A percentile compares a stretch with the other conserved stretches of the same genome.
Conservation (phyloP, 2,329 filamentous ascomycete species). For the Fusarium sterilihyphosum region DNA sequence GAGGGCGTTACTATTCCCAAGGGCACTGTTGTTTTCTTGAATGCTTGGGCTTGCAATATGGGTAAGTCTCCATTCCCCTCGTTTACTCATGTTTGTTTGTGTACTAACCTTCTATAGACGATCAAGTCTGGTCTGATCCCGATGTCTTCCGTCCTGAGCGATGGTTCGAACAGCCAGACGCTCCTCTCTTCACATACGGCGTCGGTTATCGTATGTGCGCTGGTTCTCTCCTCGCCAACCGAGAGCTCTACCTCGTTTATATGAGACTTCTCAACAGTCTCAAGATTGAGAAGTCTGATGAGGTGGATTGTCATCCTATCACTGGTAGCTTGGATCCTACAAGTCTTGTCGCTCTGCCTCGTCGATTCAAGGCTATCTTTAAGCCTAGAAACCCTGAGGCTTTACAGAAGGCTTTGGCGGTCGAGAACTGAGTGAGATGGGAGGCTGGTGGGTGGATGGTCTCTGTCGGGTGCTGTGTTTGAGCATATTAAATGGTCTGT, state of each 20-base stretch:
- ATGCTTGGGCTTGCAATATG: slow-evolving; percentile 76
- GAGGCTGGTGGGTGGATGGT: too few species aligned
- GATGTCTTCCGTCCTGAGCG: slow-evolving; percentile 66
- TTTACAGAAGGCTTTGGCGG: slow-evolving; percentile 25
- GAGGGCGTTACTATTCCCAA: slow-evolving; percentile 67
- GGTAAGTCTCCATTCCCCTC: slow-evolving; percentile 52
- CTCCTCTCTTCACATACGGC: slow-evolving; percentile 72
- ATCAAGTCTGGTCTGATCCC: slow-evolving; percentile 55
- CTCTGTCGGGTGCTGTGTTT: too few species aligned
- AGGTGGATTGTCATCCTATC: slow-evolving; percentile 68
- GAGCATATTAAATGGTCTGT: accelerated
- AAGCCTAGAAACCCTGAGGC: slow-evolving; percentile 56
- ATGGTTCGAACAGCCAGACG: slow-evolving; percentile 67
- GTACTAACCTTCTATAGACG: slow-evolving; percentile 7
- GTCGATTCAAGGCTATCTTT: slow-evolving; percentile 66
- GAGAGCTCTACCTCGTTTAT: slow-evolving; percentile 72
- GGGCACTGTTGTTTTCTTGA: slow-evolving; percentile 72
- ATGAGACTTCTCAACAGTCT: slow-evolving; percentile 71
- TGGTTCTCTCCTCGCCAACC: slow-evolving; percentile 64
- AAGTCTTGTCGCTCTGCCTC: slow-evolving; percentile 69
- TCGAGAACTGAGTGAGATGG: not conserved
- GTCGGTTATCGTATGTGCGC: slow-evolving; percentile 76
- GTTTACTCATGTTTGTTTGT: too few species aligned
- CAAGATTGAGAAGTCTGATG: slow-evolving; percentile 63
- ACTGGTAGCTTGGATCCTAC: slow-evolving; percentile 68